Evolutionary conservation across 2,329 filamentous ascomycete species (phyloP), one percentile per base, ranked within the genome.

Genomic region (Calonectria hongkongensis): DNA sequence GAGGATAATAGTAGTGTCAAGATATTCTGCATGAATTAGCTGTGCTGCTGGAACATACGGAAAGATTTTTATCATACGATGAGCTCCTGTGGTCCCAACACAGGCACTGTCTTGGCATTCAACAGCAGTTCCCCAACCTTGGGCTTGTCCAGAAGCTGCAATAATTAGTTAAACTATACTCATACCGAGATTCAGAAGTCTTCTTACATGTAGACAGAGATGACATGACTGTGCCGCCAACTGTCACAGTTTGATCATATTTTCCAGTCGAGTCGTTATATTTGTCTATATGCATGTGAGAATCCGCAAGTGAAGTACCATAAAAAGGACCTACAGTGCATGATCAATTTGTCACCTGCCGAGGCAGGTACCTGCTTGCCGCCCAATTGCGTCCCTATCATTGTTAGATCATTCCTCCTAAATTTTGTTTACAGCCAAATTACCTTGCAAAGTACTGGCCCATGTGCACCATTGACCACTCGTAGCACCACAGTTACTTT

Each of bases 21-120:
- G 58, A 15, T 75, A 75, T 63, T 76, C 74, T 75, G 21, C 0
- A 27, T 43, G 15, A 5, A 18, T 56, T 6, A 58, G 47, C 4
- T 45, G 45, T 13, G 18, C 16, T 16, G 7, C 18, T n/a, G 4
- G 25, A 28, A 30, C 8, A 27, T 7, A n/a, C 4, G 12, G 18
- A 2, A 2, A 4, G 10, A 2, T 18, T 6, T 25, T n/a, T 1
- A 8, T 54, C 73, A 48, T 74, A 70, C 71, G 45, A 15, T 76
- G 73, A 15, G 71, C 71, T 4, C 18, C 68, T 2, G 66, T 63
- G 1, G 68, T 70, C 9, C 73, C 73, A 9, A 74, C 63, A 16
- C 74, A 76, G 28, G 73, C 74, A 48, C 54, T 62, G n/a, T 76
- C 74, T 30, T 75, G 74, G 9, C 74, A 76, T 66, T 76, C 74